Conservation (phyloP, 176 grass and related monocot species). For the Tillandsia fasciculata region DNA sequence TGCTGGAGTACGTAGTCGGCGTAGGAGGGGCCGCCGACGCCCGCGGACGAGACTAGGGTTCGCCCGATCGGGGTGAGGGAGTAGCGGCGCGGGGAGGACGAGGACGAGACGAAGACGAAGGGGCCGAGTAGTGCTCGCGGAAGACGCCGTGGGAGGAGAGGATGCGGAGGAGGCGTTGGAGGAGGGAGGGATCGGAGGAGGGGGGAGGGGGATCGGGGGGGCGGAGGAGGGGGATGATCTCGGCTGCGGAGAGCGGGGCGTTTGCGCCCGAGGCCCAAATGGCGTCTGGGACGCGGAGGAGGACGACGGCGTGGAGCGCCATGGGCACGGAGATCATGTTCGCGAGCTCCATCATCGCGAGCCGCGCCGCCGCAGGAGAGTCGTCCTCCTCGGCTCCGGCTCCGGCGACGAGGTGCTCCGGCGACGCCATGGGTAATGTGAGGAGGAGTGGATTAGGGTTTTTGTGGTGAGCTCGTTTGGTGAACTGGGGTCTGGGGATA, state of each 20-base stretch:
- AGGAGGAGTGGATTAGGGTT: too few species aligned
- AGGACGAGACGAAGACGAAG: too few species aligned
- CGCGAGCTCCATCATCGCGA: constrained; percentile 70
- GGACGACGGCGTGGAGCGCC: constrained; percentile 59
- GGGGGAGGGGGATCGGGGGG: constrained; percentile 17
- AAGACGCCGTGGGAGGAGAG: constrained; percentile 59
- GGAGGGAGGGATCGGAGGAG: constrained; percentile 29
- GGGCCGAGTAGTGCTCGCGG: constrained; percentile 21
- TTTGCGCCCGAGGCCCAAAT: constrained; percentile 45
- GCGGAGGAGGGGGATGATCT: constrained; percentile 8
- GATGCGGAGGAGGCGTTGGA: constrained; percentile 63
- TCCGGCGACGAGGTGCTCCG: neutral
- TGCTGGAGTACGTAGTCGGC: constrained; percentile 82
- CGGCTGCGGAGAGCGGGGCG: constrained; percentile 34
- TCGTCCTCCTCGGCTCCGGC: neutral
- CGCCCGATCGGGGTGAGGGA: constrained; percentile 53
- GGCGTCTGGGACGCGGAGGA: constrained; percentile 40
- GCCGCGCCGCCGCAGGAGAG: constrained; percentile 20
- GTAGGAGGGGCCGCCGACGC: constrained; percentile 32
- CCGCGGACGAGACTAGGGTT: constrained; percentile 28
- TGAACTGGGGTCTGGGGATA: too few species aligned
- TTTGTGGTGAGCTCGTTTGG: too few species aligned
- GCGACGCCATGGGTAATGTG: too few species aligned
- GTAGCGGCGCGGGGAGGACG: constrained; percentile 25
- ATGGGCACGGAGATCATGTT: constrained; percentile 82